These are phyloP conservation scores for Eucalyptus curtisii DNA, from an alignment of 345 rosid genomes.

Conservation along the genomic window DNA sequence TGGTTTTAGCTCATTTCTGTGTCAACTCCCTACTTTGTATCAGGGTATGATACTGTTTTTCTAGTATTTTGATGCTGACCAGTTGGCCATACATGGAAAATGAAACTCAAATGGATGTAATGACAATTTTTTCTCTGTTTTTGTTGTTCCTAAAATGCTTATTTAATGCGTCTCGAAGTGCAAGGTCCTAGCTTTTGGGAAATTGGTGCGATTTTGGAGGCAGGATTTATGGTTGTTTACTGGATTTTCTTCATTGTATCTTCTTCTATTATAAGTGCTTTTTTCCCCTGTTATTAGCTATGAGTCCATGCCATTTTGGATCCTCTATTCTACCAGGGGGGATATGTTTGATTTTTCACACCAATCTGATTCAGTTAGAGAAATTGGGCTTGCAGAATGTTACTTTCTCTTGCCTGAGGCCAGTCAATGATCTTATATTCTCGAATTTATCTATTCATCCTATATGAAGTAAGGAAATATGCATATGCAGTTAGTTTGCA, in stretches of 20 bases:
- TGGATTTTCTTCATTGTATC: not conserved
- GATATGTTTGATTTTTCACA: not conserved
- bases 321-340: not conserved
- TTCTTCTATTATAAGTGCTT: not conserved
- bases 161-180: not conserved
- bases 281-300: not conserved
- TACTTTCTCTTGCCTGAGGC: not conserved
- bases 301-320: not conserved
- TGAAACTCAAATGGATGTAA: not conserved
- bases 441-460: not conserved
- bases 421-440: not conserved
- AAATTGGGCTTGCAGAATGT: not conserved
- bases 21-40: not conserved
- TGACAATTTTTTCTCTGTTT: not conserved
- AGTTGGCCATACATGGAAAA: not conserved
- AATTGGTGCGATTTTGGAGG: not conserved
- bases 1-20: not conserved
- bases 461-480: not conserved
- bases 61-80: not conserved
- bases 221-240: not conserved
- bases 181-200: not conserved
- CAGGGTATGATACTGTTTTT: not conserved
- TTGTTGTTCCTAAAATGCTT: not conserved
- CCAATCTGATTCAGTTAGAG: not conserved
- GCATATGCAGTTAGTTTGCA: not conserved